These are phyloP conservation scores for Ocimum tenuiflorum DNA, from an alignment of 257 asterid species.

Conservation along the genomic window DNA sequence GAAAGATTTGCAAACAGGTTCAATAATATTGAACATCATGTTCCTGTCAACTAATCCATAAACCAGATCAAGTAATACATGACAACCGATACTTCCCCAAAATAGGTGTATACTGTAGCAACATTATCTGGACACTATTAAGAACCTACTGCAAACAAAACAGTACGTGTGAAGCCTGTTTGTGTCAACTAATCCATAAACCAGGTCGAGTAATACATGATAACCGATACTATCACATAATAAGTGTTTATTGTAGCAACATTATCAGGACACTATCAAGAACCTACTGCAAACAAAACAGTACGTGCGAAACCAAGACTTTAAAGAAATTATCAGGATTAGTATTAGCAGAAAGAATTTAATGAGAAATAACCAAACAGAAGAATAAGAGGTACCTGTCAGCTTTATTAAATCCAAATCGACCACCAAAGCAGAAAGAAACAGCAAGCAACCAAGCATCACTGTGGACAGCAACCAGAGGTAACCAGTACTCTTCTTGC, in stretches of 20 bases:
- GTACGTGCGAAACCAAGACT: neutral
- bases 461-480: slow-evolving; percentile 60
- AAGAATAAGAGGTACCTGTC: slow-evolving; percentile 35
- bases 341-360: neutral
- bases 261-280: neutral
- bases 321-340: neutral
- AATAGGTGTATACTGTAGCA: neutral
- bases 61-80: neutral
- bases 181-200: neutral
- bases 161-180: too few relatives aligned
- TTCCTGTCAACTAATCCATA: neutral
- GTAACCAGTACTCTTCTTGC: slow-evolving; percentile 54
- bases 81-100: neutral
- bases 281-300: neutral
- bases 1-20: neutral
- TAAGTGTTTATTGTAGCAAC: neutral
- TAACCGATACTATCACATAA: neutral
- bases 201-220: neutral
- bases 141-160: neutral
- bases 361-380: neutral
- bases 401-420: slow-evolving; percentile 53
- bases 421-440: slow-evolving; percentile 49
- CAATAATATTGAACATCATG: neutral
- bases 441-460: slow-evolving; percentile 62
- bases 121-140: neutral